Evolutionary conservation across 2,329 filamentous ascomycete species (phyloP), one percentile per base, ranked within the genome.

Genomic region (Cadophora sp.): DNA sequence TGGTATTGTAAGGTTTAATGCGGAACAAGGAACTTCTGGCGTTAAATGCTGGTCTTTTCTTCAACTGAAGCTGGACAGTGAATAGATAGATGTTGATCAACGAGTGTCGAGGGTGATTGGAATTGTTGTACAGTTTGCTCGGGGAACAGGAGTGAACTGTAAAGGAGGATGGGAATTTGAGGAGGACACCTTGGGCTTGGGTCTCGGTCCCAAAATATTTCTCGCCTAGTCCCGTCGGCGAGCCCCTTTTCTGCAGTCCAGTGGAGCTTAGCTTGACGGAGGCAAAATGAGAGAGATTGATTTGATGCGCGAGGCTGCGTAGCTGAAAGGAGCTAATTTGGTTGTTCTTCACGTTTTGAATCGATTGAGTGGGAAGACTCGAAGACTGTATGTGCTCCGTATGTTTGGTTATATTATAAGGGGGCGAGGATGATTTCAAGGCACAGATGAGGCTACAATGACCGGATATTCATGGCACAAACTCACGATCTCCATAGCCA

Each of bases 331-430:
- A n/a, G n/a, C 39, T 27, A 48, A 64, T 59, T 39, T 47, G 67
- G 62, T 61, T 66, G 39, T 50, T 59, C 58, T 30, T 66, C 70
- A 71, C 70, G 66, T 71, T 70, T 64, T 36, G 43, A 60, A 65
- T 70, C 70, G 66, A 71, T 71, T 70, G 70, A 65, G 59, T n/a
- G 62, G 60, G 65, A 71, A 60, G n/a, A 16, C 41, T 64, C 47
- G 18, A 8, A 18, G 14, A 30, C 43, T 43, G 27, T 27, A 8
- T 43, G 27, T 27, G 11, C 45, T 22, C 16, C 20, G 53, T 45
- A 20, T 22, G 53, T 51, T 51, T 53, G 41, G 41, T 41, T 45
- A n/a, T n/a, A n/a, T 47, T 30, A 9, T 30, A 18, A 18, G 6
- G 30, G 27, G 20, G 7, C 47, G 20, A 64, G 45, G 20, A 41